phyloP scores from a whole-genome alignment of 306 rosid genomes.

The Castanopsis chinensis region DNA sequence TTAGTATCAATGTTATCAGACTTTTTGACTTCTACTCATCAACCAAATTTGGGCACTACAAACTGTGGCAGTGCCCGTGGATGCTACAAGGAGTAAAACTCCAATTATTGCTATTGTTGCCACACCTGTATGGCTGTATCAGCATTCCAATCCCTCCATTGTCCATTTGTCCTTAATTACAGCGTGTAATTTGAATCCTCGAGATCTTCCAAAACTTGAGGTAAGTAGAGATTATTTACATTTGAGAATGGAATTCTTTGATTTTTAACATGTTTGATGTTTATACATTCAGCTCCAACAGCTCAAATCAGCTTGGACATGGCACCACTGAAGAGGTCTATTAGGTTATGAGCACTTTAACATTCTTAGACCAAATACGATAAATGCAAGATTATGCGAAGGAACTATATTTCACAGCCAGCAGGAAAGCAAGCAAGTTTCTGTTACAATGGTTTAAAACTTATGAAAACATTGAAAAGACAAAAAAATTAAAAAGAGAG shows the following conservation, averaged over 20 bases:
- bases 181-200: slow-evolving; percentile 76
- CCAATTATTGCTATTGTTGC: slow-evolving; percentile 65
- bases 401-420: slow-evolving; percentile 9
- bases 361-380: slow-evolving; percentile 12
- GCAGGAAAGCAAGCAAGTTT: too few species aligned
- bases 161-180: slow-evolving; percentile 57
- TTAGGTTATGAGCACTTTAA: slow-evolving; percentile 55
- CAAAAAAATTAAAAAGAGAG: rapidly evolving
- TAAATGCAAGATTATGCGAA: slow-evolving; percentile 27
- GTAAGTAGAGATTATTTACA: slow-evolving; percentile 52
- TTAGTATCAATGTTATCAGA: too few species aligned
- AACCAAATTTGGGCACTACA: slow-evolving; percentile 78
- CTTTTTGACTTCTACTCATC: slow-evolving; percentile 20
- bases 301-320: slow-evolving; percentile 89
- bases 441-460: too few species aligned
- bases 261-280: slow-evolving; percentile 20
- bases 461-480: too few species aligned
- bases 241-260: not conserved
- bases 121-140: slow-evolving; percentile 34
- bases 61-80: slow-evolving; percentile 89
- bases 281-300: slow-evolving; percentile 87
- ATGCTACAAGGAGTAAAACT: slow-evolving; percentile 87
- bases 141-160: slow-evolving; percentile 65
- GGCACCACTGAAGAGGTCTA: slow-evolving; percentile 63
- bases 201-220: slow-evolving; percentile 92